A percentile compares a stretch with the other conserved stretches of the same genome.
Conservation (phyloP, 2,329 filamentous ascomycete species). For the Aspergillus calidoustus region DNA sequence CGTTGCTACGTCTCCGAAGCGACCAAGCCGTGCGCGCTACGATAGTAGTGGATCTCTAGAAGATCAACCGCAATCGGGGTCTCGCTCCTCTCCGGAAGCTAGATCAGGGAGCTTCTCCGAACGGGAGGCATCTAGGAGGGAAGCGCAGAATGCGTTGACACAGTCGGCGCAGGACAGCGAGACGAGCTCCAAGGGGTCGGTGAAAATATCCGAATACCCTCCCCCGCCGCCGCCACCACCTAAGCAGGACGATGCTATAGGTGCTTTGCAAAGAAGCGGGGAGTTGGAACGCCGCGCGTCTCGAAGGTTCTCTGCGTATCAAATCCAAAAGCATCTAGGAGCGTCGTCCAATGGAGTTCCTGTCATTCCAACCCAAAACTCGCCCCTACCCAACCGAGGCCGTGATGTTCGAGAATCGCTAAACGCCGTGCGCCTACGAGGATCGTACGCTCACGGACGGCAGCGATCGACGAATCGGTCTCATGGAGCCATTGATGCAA, state of each 20-base stretch:
- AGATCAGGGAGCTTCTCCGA: conserved; percentile 40
- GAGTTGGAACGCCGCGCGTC: conserved; percentile 92
- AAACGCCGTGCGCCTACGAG: conserved; percentile 68
- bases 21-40: conserved; percentile 39
- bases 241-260: conserved; percentile 85
- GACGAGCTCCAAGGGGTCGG: conserved; percentile 35
- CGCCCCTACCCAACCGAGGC: conserved; percentile 74
- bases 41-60: conserved; percentile 45
- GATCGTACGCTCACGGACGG: conserved; percentile 58
- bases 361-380: conserved; percentile 67
- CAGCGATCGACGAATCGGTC: conserved; percentile 56
- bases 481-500: conserved; percentile 66
- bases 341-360: conserved; percentile 80
- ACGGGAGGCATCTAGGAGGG: conserved; percentile 45
- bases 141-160: conserved; percentile 42
- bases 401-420: conserved; percentile 78
- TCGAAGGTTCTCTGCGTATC: conserved; percentile 91
- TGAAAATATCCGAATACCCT: conserved; percentile 53
- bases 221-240: conserved; percentile 79
- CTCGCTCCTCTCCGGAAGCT: conserved; percentile 37
- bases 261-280: conserved; percentile 86
- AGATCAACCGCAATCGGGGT: conserved; percentile 33
- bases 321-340: conserved; percentile 92
- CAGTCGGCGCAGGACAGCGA: conserved; percentile 71
- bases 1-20: conserved; percentile 38